Percentiles rank a stretch among this genome's conserved stretches.
Evolutionary conservation across 805 yeast species (phyloP).

Genomic region (Saccharomyces mikatae): DNA sequence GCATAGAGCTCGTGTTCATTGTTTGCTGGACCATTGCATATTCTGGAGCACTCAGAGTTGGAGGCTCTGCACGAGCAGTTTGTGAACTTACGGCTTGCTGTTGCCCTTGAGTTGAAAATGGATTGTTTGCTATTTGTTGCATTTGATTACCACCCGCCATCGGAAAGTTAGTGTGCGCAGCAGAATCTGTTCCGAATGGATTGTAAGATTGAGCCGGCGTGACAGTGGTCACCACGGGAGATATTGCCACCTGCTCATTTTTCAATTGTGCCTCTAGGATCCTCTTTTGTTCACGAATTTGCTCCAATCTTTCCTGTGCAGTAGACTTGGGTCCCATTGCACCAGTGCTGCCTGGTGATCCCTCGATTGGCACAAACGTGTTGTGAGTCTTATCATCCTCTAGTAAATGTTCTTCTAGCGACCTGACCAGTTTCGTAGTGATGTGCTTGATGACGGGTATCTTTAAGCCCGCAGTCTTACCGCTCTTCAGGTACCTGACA

Average conservation of each 20-base stretch:
- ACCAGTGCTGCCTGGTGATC: slow-evolving; percentile 7
- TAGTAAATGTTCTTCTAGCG: slow-evolving; percentile 79
- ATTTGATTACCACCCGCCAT: background rate
- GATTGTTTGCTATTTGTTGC: slow-evolving; percentile 3
- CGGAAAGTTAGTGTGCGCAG: background rate
- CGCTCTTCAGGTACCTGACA: slow-evolving; percentile 77
- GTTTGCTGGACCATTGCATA: slow-evolving; percentile 5
- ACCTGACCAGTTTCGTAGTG: slow-evolving; percentile 82
- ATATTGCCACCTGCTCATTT: slow-evolving; percentile 22
- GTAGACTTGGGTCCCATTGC: slow-evolving; percentile 12
- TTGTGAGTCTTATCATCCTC: slow-evolving; percentile 49
- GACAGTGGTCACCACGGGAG: slow-evolving; percentile 22
- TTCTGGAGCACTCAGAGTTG: slow-evolving; percentile 5
- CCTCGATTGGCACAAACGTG: slow-evolving; percentile 12
- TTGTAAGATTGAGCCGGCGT: slow-evolving; percentile 11
- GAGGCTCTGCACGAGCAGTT: slow-evolving; percentile 8
- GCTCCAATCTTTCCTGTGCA: slow-evolving; percentile 31
- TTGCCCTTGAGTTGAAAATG: slow-evolving; percentile 10
- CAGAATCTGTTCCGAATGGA: slow-evolving; percentile 26
- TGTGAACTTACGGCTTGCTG: slow-evolving; percentile 11
- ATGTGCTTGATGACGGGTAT: slow-evolving; percentile 97
- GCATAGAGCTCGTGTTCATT: slow-evolving; percentile 10
- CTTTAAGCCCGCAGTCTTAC: slow-evolving; percentile 82
- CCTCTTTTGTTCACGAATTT: slow-evolving; percentile 27
- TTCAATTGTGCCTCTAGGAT: slow-evolving; percentile 27